Base-by-base conservation (phyloP, 768 basidiomycete genomes). In the Hygrophorus russula region DNA sequence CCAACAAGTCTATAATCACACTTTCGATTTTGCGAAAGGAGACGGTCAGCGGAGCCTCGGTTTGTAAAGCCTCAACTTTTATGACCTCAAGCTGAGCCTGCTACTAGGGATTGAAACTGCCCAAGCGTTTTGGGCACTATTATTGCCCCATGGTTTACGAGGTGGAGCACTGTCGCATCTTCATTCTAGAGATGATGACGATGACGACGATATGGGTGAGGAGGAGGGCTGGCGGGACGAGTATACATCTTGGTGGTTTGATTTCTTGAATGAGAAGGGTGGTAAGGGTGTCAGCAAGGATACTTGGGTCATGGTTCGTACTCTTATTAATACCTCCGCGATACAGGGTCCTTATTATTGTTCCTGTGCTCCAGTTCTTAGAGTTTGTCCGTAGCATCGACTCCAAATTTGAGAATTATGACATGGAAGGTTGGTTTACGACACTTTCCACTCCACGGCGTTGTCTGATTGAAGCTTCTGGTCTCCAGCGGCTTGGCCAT, bases 251-350 rank as follows among this genome's bases (percentile, higher is more conserved):
- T 76, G 74, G 74, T 93, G 90, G 90, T 76, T 82, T 53, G 77
- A 81, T n/a, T 93, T 78, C 57, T 59, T 92, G 57, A 61, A 57
- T 27, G 64, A 72, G 55, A 80, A 74, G 50, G 78, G 77, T 1
- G 67, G 67, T 15, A 83, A 82, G 56, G 88, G 86, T 4, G 72
- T 93, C 27, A 90, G 85, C 63, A 87, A 84, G 62, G 89, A 90
- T 62, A 86, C 84, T 13, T 91, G 88, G 89, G 61, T 69, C 41
- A 90, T 91, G 87, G 88, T 85, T 39, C 34, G 78, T 62, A 11
- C 20, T 36, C 37, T 30, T 20, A 15, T 34, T 33, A 17, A 27
- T 41, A 18, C 30, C 36, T 31, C 41, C 40, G 39, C 27, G 35
- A 15, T 31, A 40, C 34, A 4, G 34, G 19, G 41, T 39, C n/a